Evolutionary conservation across 768 basidiomycete genomes (phyloP), one percentile per base, ranked within the genome.

Genomic region (Trametes gibbosa): DNA sequence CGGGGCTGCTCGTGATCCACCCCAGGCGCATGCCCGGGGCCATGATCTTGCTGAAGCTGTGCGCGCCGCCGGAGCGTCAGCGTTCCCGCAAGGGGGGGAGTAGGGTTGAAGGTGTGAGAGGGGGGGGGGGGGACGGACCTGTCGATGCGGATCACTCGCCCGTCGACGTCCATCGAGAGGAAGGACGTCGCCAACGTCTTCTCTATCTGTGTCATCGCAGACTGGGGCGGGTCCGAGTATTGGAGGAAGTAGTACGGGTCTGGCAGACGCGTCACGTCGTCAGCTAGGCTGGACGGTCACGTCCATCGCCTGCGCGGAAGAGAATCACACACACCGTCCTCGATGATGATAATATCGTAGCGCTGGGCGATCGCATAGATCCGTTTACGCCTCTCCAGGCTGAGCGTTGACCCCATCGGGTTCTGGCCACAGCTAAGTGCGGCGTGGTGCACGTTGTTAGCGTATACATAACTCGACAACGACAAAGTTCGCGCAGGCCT

Each of bases 1-100:
- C 66, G 25, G 72, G 68, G 64, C 66, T 76, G 68, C 71, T 65
- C 6, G 80, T 79, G 24, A 79, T 74, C 77, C 77, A 80, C 23
- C 80, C 81, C 37, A 83, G 70, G 19, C 81, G 76, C 68, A 82
- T 78, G 19, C 82, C 82, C 1, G 81, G 81, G 1, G 78, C 81
- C 61, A 82, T 69, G 24, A 80, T 73, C 66, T 82, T 82, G 70
- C 76, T 78, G 62, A 82, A 78, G 51, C 77, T 79, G 40, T 2
- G 14, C 14, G 34, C 7, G 21, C 6, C 5, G 17, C 23, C 1
- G 2, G 8, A 8, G 58, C 21, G 14, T 21, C 23, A 42, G n/a
- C 24, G 29, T 32, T 32, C 29, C 29, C 2, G 23, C 5, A 21
- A 34, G 21, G 29, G 24, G 41, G 17, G 29, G 27, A 1, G n/a